Evolutionary conservation across 768 basidiomycete species (phyloP).

Genomic region (Dacryopinax spathularia): DNA sequence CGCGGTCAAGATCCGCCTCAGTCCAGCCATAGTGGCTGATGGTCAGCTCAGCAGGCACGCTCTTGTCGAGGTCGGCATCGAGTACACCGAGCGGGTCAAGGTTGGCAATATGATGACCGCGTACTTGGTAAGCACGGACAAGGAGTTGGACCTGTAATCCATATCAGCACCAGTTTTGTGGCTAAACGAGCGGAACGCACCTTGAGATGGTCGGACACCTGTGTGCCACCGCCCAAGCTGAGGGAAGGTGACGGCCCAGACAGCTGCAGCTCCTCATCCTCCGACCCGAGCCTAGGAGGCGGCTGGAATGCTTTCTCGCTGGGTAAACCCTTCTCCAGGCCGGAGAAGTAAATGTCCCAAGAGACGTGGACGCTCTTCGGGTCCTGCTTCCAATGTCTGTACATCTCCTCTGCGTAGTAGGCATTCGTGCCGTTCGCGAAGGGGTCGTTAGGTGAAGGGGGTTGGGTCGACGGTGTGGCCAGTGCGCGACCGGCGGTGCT

Average conservation of each 20-base stretch:
- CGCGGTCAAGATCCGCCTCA: slow-evolving; percentile 84
- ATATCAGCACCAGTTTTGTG: background rate
- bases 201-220: slow-evolving; percentile 90
- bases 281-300: slow-evolving; percentile 55
- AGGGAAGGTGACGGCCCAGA: slow-evolving; percentile 66
- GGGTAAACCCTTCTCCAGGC: slow-evolving; percentile 74
- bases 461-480: slow-evolving; percentile 10
- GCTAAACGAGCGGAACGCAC: slow-evolving; percentile 28
- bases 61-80: slow-evolving; percentile 68
- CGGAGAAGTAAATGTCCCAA: slow-evolving; percentile 89
- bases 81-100: slow-evolving; percentile 91
- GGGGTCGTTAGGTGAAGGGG: slow-evolving; percentile 22
- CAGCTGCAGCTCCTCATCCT: slow-evolving; percentile 25
- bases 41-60: slow-evolving; percentile 76
- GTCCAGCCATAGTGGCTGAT: slow-evolving; percentile 91
- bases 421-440: slow-evolving; percentile 92
- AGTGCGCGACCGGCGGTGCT: background rate
- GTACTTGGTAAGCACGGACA: slow-evolving; percentile 96
- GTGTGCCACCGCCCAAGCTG: slow-evolving; percentile 41
- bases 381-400: slow-evolving; percentile 79
- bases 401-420: slow-evolving; percentile 94
- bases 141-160: slow-evolving; percentile 76
- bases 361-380: slow-evolving; percentile 83
- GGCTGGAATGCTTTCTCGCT: slow-evolving; percentile 72
- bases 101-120: slow-evolving; percentile 91